Percentiles rank a stretch among this genome's conserved stretches.
These are phyloP conservation scores for Globisporangium megalacanthum DNA, from an alignment of 352 stramenopile species.

Conservation along the genomic window DNA sequence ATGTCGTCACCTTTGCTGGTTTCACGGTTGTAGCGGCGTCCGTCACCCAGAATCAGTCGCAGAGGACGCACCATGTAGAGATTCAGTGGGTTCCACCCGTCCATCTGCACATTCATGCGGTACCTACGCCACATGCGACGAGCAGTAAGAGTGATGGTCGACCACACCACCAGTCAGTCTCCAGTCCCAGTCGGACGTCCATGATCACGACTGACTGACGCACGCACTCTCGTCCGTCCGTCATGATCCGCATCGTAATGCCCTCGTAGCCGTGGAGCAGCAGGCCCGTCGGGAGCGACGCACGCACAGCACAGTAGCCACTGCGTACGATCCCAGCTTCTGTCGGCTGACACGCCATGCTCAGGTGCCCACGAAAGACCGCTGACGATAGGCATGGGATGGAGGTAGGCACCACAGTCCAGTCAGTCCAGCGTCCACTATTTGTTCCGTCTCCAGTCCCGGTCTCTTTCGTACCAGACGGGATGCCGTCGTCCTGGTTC, in stretches of 20 bases:
- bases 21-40: too few relatives aligned
- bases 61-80: conserved; percentile 64
- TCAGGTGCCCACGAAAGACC: conserved; percentile 68
- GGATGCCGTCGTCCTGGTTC: conserved; percentile 44
- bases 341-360: conserved; percentile 69
- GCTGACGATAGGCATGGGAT: conserved; percentile 23
- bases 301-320: conserved; percentile 78
- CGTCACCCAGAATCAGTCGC: too few relatives aligned
- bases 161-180: conserved; percentile 1
- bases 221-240: conserved; percentile 66
- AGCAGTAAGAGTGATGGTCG: not conserved
- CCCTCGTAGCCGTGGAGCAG: conserved; percentile 80
- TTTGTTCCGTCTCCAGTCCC: not conserved
- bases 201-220: not conserved
- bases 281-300: conserved; percentile 41
- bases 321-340: conserved; percentile 75
- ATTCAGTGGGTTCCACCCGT: conserved; percentile 85
- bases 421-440: not conserved
- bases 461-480: conserved; percentile 28
- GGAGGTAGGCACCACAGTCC: not conserved
- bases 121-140: conserved; percentile 25
- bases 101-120: conserved; percentile 80
- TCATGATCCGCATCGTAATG: conserved; percentile 83
- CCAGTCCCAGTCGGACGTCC: not conserved
- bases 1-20: not conserved